Evolutionary conservation across 2,329 filamentous ascomycete species (phyloP).

Genomic region (Paramyrothecium sp.): DNA sequence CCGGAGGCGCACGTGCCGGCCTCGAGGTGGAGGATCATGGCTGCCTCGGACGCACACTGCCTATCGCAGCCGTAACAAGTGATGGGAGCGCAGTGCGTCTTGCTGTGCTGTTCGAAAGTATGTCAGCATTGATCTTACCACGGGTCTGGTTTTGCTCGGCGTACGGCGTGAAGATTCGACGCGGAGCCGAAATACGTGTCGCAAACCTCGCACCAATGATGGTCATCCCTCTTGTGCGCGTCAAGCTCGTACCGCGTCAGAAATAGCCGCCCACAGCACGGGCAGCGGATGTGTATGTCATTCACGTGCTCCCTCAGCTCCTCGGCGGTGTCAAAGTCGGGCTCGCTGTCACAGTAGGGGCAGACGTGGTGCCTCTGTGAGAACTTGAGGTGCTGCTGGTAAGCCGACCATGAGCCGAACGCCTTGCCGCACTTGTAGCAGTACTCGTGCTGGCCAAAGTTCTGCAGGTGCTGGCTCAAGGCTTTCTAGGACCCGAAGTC

Average conservation of each 20-base stretch:
- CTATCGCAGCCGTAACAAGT: not conserved
- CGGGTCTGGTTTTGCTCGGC: not conserved
- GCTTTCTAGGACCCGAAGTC: too few relatives aligned
- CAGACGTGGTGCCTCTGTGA: not conserved
- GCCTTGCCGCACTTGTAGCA: not conserved
- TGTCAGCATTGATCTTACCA: not conserved
- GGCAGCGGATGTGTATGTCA: not conserved
- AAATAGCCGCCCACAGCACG: too few relatives aligned
- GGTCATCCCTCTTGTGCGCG: not conserved
- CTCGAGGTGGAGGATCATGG: not conserved
- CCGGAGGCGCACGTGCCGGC: not conserved
- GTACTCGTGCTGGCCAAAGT: not conserved
- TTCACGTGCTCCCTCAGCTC: not conserved
- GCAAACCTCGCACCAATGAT: not conserved
- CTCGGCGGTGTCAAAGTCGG: not conserved
- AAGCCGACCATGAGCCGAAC: not conserved
- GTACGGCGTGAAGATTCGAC: not conserved
- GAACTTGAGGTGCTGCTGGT: not conserved
- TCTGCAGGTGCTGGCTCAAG: too few relatives aligned
- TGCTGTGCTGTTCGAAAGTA: not conserved
- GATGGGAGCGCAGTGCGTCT: not conserved
- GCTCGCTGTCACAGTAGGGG: not conserved
- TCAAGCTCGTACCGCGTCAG: not conserved
- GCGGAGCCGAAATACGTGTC: not conserved
- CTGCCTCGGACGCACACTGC: not conserved